Evolutionary conservation across 805 yeast genomes (phyloP), one percentile per base, ranked within the genome.

Genomic region (Starmerella asiatica): DNA sequence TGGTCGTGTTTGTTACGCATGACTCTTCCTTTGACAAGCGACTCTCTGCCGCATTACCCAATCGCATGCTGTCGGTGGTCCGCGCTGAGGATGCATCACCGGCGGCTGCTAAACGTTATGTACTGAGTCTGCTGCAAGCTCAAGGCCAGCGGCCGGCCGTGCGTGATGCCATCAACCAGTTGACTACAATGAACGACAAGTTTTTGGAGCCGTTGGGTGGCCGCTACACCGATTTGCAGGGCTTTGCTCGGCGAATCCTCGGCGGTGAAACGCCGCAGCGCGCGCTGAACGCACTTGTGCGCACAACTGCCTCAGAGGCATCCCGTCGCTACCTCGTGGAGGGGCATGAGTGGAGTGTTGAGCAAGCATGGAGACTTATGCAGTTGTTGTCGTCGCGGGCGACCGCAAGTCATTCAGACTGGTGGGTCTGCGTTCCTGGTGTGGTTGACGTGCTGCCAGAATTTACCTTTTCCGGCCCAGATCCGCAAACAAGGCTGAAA

Each of bases 201-300:
- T 42, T 40, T 24, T 61, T 86, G 26, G 73, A 64, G 21, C 93
- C 94, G 11, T 61, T 91, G 21, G 98, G 98, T 17, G 98, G 98
- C 30, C 74, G 98, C 46, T 80, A 88, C 86, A 67, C 85, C 33
- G 98, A 91, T 57, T 65, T 91, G 37, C 95, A 91, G 59, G 78
- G 88, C 21, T 85, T 83, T 60, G 79, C 79, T 1, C 71, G 97
- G 55, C 78, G 97, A 37, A 71, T 91, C 15, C 76, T 76, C 51
- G 75, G 88, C 1, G 98, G 98, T 5, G 98, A 91, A 56, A 56
- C 71, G 6, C 93, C 94, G 2, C 52, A 61, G 8, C 79, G 70
- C 37, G 96, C 97, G 0, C 61, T 84, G 32, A 60, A 68, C 2
- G 86, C 83, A 48, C 81, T 91, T 79, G 70, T 84, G 4, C 68